Base-by-base conservation (phyloP, 2,329 filamentous ascomycete species). In the Xylariaceae sp. region DNA sequence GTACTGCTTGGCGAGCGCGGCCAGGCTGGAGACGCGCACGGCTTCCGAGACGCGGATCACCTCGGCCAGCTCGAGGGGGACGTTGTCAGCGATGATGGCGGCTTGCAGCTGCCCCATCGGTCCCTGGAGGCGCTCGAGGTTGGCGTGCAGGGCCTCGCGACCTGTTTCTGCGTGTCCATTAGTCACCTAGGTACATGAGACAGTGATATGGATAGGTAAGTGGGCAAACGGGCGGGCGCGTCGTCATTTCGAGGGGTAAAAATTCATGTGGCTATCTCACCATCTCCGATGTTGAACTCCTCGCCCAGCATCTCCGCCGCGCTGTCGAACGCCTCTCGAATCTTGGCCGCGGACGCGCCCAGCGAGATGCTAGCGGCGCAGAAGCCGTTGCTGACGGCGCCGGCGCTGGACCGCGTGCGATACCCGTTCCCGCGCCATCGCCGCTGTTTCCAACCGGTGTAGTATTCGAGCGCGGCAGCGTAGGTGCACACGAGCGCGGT, bases 341-440 rank as follows among this genome's bases (percentile, higher is more conserved):
- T 53, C 33, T 49, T 55, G 4, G 43, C 45, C 9, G 48, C 50
- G 16, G 65, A 65, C 9, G 61, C 49, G 35, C 41, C 48, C 31
- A 68, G 51, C 15, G 65, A 67, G 1, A 60, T 59, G 43, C 56
- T 59, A 33, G 66, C 50, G 12, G 61, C 63, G 44, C 61, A 67
- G 30, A 51, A 52, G 31, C 50, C 52, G 6, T 47, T 38, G 12
- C 39, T 42, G 4, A 9, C 6, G 6, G 26, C 38, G 4, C 34
- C 45, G 19, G 37, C 47, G 19, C 30, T 40, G 18, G 42, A 9
- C 4, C 48, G 45, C 2, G 46, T 47, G 15, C 44, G 50, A 42
- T 68, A 67, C 42, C 63, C 59, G 43, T 68, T 66, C 22, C 53
- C 38, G 31, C 45, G 46, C 41, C 60, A 57, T 24, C 62, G 56